A percentile compares a stretch with the other conserved stretches of the same genome.
Conservation (phyloP, 257 asterid species). For the Scutellaria barbata region DNA sequence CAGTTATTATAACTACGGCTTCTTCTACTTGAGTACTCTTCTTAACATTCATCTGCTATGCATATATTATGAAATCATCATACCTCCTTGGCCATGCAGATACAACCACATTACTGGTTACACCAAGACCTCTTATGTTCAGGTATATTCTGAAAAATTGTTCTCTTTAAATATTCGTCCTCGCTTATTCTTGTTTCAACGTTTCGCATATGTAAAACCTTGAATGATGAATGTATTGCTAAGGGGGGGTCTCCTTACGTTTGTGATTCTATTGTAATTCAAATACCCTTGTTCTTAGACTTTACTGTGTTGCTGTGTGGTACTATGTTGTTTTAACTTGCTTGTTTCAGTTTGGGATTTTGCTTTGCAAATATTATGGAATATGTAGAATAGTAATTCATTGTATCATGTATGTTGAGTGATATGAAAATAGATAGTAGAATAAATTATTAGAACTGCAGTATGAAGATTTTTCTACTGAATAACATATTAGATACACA, state of each 20-base stretch:
- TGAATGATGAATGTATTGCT: constrained; percentile 33
- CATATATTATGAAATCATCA: neutral
- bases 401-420: too few relatives aligned
- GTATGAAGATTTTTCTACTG: too few relatives aligned
- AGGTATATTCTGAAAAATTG: constrained; percentile 23
- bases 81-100: constrained; percentile 19
- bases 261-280: constrained; percentile 29
- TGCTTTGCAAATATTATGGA: too few relatives aligned
- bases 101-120: constrained; percentile 5
- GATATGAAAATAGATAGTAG: too few relatives aligned
- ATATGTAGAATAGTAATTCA: too few relatives aligned
- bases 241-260: neutral
- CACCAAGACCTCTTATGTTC: neutral
- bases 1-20: neutral
- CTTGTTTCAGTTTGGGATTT: neutral
- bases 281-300: constrained; percentile 11
- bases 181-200: neutral
- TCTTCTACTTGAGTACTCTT: too few relatives aligned
- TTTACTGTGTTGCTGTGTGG: neutral
- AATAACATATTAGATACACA: too few relatives aligned
- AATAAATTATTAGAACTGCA: too few relatives aligned
- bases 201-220: constrained; percentile 14
- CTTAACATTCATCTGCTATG: neutral
- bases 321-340: neutral
- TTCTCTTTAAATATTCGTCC: neutral